Evolutionary conservation across 352 stramenopile genomes (phyloP).

Genomic region (Globisporangium irregulare): DNA sequence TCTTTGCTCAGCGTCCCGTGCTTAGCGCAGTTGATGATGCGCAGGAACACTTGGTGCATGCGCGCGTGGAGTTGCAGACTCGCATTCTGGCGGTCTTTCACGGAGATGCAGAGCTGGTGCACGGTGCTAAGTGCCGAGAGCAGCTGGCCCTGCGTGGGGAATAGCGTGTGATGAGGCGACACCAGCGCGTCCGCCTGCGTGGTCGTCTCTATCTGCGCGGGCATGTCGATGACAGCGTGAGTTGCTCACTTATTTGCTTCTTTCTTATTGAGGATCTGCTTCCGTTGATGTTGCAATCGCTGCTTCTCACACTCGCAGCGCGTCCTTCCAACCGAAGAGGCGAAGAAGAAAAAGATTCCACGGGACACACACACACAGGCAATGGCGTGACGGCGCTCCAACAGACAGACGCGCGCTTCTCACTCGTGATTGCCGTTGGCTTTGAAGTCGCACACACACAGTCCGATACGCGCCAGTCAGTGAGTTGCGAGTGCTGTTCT

Average conservation of each 20-base stretch:
- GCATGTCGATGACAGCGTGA: neutral
- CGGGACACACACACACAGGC: neutral
- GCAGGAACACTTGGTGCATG: slow-evolving; percentile 49
- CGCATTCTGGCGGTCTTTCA: slow-evolving; percentile 39
- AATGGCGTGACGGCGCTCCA: neutral
- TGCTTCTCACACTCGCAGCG: neutral
- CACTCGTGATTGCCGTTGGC: neutral
- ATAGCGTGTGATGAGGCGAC: slow-evolving; percentile 11
- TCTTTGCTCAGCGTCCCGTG: slow-evolving; percentile 18
- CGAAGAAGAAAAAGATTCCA: slow-evolving; percentile 5
- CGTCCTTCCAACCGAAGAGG: neutral
- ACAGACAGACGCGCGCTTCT: neutral
- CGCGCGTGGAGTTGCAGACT: slow-evolving; percentile 45
- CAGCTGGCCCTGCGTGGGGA: slow-evolving; percentile 35
- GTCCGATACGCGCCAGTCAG: neutral
- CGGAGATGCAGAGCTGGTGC: slow-evolving; percentile 39
- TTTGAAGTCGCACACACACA: neutral
- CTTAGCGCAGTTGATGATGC: slow-evolving; percentile 31
- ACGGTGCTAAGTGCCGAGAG: slow-evolving; percentile 34
- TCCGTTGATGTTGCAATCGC: neutral
- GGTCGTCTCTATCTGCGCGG: neutral
- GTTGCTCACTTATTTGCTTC: neutral
- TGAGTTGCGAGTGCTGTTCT: neutral
- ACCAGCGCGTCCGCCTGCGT: too few species aligned
- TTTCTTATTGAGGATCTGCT: neutral